Base-by-base conservation (phyloP, 306 rosid species). In the Gillenia trifoliata region DNA sequence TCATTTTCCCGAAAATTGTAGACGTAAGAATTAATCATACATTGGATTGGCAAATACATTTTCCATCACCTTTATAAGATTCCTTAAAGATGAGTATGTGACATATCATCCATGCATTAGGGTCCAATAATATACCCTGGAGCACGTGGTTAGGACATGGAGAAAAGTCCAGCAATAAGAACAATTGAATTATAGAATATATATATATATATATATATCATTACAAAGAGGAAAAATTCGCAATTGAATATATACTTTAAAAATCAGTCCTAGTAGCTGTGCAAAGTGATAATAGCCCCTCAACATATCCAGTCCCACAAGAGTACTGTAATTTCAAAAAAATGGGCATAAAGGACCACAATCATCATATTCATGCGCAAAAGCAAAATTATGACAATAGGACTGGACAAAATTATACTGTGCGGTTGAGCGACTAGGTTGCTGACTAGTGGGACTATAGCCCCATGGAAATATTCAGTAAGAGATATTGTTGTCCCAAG, bases 61-160 rank as follows among this genome's bases (percentile, higher is more conserved):
- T 68, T 26, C 6, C 7, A 41, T 43, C 36, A 63, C 41, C 43
- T 0, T 63, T 19, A 19, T 38, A 64, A 77, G 88, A 87, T 79
- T 82, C 81, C 78, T 77, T 70, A 78, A 78, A 33, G 52, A 79
- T 61, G 33, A 74, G 74, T 20, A 52, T 36, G 25, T 5, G 72
- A 8, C 74, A 71, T 67, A 75, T 64, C 56, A 62, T 72, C 78
- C 74, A 80, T 77, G 71, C 49, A 69, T 68, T 23, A 33, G 66
- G 70, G 65, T 31, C 19, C 79, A 86, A 82, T 76, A 79, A 82
- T 75, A 52, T 70, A 74, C 22, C 41, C 36, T 6, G 83, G 60
- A 70, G 85, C 91, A 89, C 83, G 75, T 87, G 88, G 82, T 31
- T 43, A 75, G 68, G 89, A 70, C 88, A 85, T 72, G 75, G 78